Evolutionary conservation across 208 protist genomes (phyloP).

Genomic region (Crithidia mellificae): DNA sequence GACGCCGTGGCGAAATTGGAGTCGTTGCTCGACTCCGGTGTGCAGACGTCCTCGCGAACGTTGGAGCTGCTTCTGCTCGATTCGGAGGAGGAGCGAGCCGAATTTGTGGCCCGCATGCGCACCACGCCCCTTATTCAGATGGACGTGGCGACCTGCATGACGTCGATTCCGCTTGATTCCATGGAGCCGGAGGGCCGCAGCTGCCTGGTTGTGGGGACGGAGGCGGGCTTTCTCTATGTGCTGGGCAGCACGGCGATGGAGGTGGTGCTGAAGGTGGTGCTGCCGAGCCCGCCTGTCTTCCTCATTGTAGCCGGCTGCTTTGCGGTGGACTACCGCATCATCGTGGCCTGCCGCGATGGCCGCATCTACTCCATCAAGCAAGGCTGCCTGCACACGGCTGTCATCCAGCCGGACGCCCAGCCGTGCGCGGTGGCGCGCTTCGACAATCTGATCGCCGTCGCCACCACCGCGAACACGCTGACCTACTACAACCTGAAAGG

Average conservation of each 20-base stretch:
- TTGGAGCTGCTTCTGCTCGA: slow-evolving; percentile 76
- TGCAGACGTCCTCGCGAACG: slow-evolving; percentile 70
- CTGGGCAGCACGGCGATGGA: slow-evolving; percentile 56
- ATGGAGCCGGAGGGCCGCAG: slow-evolving; percentile 63
- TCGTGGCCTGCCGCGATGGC: slow-evolving; percentile 91
- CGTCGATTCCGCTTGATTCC: slow-evolving; percentile 58
- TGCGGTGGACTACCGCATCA: slow-evolving; percentile 91
- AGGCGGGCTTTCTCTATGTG: slow-evolving; percentile 83
- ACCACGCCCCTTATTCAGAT: slow-evolving; percentile 60
- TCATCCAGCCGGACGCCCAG: slow-evolving; percentile 91
- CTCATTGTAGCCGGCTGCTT: slow-evolving; percentile 75
- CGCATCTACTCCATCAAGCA: slow-evolving; percentile 94
- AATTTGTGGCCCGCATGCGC: slow-evolving; percentile 46
- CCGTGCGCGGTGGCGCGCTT: slow-evolving; percentile 81
- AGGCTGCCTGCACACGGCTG: slow-evolving; percentile 62
- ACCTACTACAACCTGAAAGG: slow-evolving; percentile 92
- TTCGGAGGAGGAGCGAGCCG: slow-evolving; percentile 44
- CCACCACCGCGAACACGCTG: slow-evolving; percentile 86
- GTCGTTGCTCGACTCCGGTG: slow-evolving; percentile 46
- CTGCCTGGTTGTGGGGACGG: slow-evolving; percentile 92
- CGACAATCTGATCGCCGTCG: slow-evolving; percentile 88
- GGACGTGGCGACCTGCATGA: slow-evolving; percentile 89
- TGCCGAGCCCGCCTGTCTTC: slow-evolving; percentile 74
- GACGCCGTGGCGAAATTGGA: slow-evolving; percentile 54
- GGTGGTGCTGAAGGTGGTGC: slow-evolving; percentile 55